These are phyloP conservation scores for Paxillus involutus DNA, from an alignment of 768 basidiomycete genomes.

Conservation along the genomic window DNA sequence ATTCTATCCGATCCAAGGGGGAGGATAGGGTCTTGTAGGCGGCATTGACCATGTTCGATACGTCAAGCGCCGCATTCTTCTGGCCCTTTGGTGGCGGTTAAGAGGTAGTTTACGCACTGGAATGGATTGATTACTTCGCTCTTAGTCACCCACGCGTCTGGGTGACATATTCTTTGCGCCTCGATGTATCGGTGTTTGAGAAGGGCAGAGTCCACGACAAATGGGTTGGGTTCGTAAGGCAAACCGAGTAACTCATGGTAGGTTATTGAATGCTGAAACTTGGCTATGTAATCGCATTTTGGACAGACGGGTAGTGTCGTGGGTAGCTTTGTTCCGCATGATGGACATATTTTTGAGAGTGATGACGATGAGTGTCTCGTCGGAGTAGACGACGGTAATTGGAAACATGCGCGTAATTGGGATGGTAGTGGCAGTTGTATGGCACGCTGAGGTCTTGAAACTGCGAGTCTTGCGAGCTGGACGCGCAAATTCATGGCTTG, in stretches of 20 bases:
- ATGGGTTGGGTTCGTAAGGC: constrained; percentile 63
- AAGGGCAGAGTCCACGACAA: constrained; percentile 57
- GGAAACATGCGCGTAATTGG: neutral
- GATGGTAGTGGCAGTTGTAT: neutral
- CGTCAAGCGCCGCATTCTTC: constrained; percentile 19
- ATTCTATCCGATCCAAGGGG: constrained; percentile 77
- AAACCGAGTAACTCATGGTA: constrained; percentile 73
- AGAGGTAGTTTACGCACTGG: constrained; percentile 2
- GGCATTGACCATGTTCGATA: constrained; percentile 78
- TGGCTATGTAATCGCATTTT: constrained; percentile 66
- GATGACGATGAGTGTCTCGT: constrained; percentile 3
- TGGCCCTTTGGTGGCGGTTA: constrained; percentile 20
- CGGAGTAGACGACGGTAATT: neutral
- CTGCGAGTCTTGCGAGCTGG: neutral
- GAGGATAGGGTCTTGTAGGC: constrained; percentile 77
- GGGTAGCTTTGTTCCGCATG: constrained; percentile 59
- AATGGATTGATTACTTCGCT: constrained; percentile 46
- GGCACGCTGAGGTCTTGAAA: neutral
- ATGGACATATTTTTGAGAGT: constrained; percentile 47
- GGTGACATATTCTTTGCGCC: constrained; percentile 79
- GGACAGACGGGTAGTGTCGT: constrained; percentile 74
- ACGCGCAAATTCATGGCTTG: constrained; percentile 1
- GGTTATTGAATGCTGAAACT: constrained; percentile 51
- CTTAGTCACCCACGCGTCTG: constrained; percentile 78
- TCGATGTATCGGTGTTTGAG: constrained; percentile 68